Conservation (phyloP, 352 stramenopile species). For the Pseudoperonospora humuli region DNA sequence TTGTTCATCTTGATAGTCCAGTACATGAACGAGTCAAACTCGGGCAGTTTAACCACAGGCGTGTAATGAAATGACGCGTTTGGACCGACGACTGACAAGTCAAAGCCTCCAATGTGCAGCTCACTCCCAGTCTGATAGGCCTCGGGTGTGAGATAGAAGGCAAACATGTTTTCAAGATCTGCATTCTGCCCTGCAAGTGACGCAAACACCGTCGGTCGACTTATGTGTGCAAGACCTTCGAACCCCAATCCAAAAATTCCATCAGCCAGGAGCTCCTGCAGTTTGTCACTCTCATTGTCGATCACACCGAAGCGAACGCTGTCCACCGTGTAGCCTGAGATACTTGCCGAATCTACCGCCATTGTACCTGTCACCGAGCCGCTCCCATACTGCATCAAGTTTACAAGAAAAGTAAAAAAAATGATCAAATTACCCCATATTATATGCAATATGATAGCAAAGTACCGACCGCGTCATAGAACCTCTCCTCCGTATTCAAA, state of each 20-base stretch:
- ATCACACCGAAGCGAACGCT: slow-evolving; percentile 77
- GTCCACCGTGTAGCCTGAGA: slow-evolving; percentile 61
- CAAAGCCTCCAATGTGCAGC: slow-evolving; percentile 78
- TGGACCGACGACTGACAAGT: slow-evolving; percentile 66
- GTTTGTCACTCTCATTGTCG: slow-evolving; percentile 51
- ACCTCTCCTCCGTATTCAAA: slow-evolving; percentile 63
- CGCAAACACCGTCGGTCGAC: slow-evolving; percentile 74
- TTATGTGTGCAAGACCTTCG: slow-evolving; percentile 82
- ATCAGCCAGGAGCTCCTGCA: slow-evolving; percentile 81
- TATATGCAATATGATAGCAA: neutral
- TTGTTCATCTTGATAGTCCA: slow-evolving; percentile 78
- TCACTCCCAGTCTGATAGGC: slow-evolving; percentile 62
- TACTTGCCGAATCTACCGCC: slow-evolving; percentile 58
- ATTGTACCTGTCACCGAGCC: slow-evolving; percentile 73
- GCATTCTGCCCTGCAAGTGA: slow-evolving; percentile 53
- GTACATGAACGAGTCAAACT: slow-evolving; percentile 78
- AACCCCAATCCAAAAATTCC: slow-evolving; percentile 85
- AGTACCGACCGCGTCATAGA: slow-evolving; percentile 46
- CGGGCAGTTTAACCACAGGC: slow-evolving; percentile 72
- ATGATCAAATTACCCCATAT: neutral
- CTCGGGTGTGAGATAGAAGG: slow-evolving; percentile 80
- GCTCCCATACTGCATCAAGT: slow-evolving; percentile 61
- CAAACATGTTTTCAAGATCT: slow-evolving; percentile 80
- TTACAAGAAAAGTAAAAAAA: slow-evolving; percentile 5
- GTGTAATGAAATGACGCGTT: slow-evolving; percentile 87